These are phyloP conservation scores for Purpureocillium takamizusanense DNA, from an alignment of 2,329 filamentous ascomycete species.

Conservation along the genomic window DNA sequence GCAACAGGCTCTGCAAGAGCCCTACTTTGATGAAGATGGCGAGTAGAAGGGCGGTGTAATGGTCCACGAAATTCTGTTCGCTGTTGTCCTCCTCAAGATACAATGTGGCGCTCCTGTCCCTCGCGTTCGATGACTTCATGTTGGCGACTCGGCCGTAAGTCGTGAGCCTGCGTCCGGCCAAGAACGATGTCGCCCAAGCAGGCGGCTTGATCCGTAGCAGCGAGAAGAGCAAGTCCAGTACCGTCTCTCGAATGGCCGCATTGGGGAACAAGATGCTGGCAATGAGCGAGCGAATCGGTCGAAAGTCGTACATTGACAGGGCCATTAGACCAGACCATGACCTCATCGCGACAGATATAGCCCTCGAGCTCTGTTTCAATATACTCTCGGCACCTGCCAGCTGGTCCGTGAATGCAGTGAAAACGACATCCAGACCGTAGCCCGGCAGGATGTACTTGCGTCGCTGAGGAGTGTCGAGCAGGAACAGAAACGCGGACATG, in stretches of 20 bases:
- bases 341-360: constrained; percentile 84
- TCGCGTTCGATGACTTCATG: constrained; percentile 53
- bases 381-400: constrained; percentile 48
- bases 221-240: constrained; percentile 78
- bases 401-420: constrained; percentile 88
- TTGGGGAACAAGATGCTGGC: constrained; percentile 53
- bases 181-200: constrained; percentile 90
- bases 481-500: constrained; percentile 76
- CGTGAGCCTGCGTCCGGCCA: constrained; percentile 84
- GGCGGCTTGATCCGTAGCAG: constrained; percentile 79
- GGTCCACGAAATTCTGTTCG: constrained; percentile 80
- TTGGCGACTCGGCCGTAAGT: constrained; percentile 94
- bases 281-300: constrained; percentile 71
- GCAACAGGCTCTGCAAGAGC: constrained; percentile 52
- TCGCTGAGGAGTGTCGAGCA: constrained; percentile 75
- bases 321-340: constrained; percentile 91
- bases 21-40: constrained; percentile 79
- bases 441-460: constrained; percentile 79
- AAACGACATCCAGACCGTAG: constrained; percentile 80
- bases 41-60: constrained; percentile 84
- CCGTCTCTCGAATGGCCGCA: constrained; percentile 56
- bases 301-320: constrained; percentile 79
- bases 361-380: constrained; percentile 79
- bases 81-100: constrained; percentile 58
- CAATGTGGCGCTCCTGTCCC: constrained; percentile 38